A percentile compares a stretch with the other conserved stretches of the same genome.
Evolutionary conservation across 108 stramenopile species (phyloP).

Genomic region (Craspedostauros australis): DNA sequence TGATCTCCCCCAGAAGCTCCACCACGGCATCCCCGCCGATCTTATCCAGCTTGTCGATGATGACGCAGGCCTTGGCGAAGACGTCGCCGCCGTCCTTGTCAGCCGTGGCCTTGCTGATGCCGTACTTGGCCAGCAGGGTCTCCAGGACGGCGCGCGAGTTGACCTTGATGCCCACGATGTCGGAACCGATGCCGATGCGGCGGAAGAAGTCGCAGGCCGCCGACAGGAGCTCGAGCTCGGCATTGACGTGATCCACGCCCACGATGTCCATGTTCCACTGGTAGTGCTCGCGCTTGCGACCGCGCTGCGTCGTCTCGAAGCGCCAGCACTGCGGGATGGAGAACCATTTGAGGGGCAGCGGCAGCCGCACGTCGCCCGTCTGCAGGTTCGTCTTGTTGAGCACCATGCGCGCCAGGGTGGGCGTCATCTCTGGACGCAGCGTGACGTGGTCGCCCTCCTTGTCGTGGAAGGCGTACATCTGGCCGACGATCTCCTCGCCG

Average conservation of each 20-base stretch:
- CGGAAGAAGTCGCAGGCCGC: conserved; percentile 86
- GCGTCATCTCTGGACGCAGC: conserved; percentile 96
- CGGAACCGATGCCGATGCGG: conserved; percentile 70
- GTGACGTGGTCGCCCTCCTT: conserved; percentile 82
- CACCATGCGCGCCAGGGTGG: conserved; percentile 93
- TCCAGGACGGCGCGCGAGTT: conserved; percentile 87
- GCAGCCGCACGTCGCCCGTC: conserved; percentile 65
- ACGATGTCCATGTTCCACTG: conserved; percentile 98
- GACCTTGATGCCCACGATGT: conserved; percentile 95
- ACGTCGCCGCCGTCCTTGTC: conserved; percentile 54
- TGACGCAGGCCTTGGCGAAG: conserved; percentile 91
- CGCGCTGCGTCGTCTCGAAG: conserved; percentile 95
- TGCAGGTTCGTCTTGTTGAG: conserved; percentile 74
- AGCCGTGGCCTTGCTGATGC: conserved; percentile 55
- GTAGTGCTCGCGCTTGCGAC: conserved; percentile 94
- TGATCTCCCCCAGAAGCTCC: conserved; percentile 60
- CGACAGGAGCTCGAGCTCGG: conserved; percentile 88
- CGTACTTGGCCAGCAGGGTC: conserved; percentile 83
- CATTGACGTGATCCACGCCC: conserved; percentile 85
- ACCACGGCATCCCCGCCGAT: conserved; percentile 83
- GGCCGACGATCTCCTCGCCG: conserved; percentile 95
- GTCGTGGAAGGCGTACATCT: conserved; percentile 93
- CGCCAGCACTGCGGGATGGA: conserved; percentile 94
- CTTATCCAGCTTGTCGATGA: conserved; percentile 98
- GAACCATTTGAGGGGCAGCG: conserved; percentile 92